These are phyloP conservation scores for Aspergillus pseudotamarii DNA, from an alignment of 2,329 filamentous ascomycete species.

Conservation along the genomic window DNA sequence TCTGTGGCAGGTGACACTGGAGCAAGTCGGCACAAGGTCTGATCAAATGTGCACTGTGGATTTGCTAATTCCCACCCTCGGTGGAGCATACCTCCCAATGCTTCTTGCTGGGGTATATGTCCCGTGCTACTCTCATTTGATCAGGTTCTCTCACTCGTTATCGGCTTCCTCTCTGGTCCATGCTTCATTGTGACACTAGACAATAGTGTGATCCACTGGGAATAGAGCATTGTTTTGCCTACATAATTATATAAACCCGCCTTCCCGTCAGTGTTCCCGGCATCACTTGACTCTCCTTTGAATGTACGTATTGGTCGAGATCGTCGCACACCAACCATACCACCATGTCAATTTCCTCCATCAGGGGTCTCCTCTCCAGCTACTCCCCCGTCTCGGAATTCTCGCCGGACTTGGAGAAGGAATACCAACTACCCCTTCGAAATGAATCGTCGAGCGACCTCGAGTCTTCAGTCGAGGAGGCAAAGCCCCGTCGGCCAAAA, in stretches of 20 bases:
- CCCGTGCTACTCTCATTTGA: slow-evolving; percentile 4
- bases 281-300: not conserved
- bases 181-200: not conserved
- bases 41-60: not conserved
- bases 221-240: not conserved
- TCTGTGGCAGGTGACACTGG: slow-evolving; percentile 18
- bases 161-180: not conserved
- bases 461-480: slow-evolving; percentile 22
- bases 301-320: not conserved
- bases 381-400: slow-evolving; percentile 28
- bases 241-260: not conserved
- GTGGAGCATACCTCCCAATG: not conserved
- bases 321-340: not conserved
- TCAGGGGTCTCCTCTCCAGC: slow-evolving; percentile 33
- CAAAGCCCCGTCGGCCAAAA: slow-evolving; percentile 12
- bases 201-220: not conserved
- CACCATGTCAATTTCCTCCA: slow-evolving; percentile 35
- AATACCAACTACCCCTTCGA: slow-evolving; percentile 20
- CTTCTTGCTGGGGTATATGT: not conserved
- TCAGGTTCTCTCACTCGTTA: not conserved
- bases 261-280: not conserved
- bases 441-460: slow-evolving; percentile 14
- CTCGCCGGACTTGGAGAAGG: slow-evolving; percentile 33
- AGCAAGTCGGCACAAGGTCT: not conserved
- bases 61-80: not conserved